These are phyloP conservation scores for Turritis glabra DNA, from an alignment of 345 rosid species.

Conservation along the genomic window DNA sequence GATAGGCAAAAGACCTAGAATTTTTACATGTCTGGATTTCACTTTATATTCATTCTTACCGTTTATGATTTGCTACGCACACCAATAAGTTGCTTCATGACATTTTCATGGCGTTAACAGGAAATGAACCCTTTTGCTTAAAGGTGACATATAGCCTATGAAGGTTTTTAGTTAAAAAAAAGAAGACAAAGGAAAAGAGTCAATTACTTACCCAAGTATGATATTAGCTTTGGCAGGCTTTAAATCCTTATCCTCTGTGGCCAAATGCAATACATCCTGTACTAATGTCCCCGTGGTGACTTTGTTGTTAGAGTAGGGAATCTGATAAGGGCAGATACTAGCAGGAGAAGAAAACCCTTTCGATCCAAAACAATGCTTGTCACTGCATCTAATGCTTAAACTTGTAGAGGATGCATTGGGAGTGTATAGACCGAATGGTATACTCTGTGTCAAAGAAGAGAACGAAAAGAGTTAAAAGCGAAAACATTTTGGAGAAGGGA, in stretches of 20 bases:
- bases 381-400: conserved; percentile 56
- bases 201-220: conserved; percentile 55
- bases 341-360: conserved; percentile 46
- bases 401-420: conserved; percentile 68
- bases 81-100: neutral
- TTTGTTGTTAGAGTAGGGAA: conserved; percentile 49
- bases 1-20: neutral
- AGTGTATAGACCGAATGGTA: conserved; percentile 59
- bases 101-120: neutral
- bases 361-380: conserved; percentile 46
- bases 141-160: neutral
- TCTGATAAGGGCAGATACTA: conserved; percentile 58
- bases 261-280: conserved; percentile 62
- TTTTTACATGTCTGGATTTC: neutral
- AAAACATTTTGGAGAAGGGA: neutral
- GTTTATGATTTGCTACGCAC: too few species aligned
- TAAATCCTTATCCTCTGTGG: conserved; percentile 42
- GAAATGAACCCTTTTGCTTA: neutral
- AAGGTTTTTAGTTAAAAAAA: neutral
- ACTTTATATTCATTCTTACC: neutral
- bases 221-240: conserved; percentile 48
- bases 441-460: conserved; percentile 37
- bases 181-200: neutral
- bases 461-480: neutral
- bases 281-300: conserved; percentile 56